These are phyloP conservation scores for Coemansia furcata DNA, from an alignment of 192 early-diverging fungal genomes.

Conservation along the genomic window DNA sequence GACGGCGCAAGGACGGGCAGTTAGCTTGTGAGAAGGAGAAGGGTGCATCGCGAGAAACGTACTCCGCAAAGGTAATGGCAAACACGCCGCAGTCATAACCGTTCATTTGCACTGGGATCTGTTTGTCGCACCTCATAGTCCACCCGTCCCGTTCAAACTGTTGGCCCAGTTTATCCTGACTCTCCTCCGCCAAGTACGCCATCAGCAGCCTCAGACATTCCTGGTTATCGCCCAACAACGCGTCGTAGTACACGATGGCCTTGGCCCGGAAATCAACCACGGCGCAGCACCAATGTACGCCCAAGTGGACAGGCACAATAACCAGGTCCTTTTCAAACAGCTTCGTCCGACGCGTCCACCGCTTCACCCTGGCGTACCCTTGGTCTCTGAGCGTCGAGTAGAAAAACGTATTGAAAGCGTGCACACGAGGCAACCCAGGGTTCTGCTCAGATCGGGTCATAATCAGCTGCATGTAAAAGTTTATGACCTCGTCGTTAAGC, in stretches of 20 bases:
- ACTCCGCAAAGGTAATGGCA: constrained; percentile 84
- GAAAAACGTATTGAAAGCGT: constrained; percentile 93
- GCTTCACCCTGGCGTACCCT: constrained; percentile 70
- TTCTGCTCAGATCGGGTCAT: constrained; percentile 60
- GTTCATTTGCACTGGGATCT: constrained; percentile 82
- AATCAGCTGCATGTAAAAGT: constrained; percentile 85
- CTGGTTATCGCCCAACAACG: constrained; percentile 65
- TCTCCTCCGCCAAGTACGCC: constrained; percentile 70
- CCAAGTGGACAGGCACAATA: constrained; percentile 81
- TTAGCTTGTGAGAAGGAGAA: constrained; percentile 73
- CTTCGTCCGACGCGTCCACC: constrained; percentile 76
- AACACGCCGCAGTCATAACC: constrained; percentile 96
- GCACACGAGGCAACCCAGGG: constrained; percentile 60
- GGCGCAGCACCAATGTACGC: constrained; percentile 72
- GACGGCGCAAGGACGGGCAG: constrained; percentile 68
- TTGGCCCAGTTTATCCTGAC: constrained; percentile 66
- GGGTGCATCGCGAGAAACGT: constrained; percentile 53
- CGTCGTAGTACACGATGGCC: constrained; percentile 79
- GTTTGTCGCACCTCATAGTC: constrained; percentile 62
- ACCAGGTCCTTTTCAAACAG: constrained; percentile 74
- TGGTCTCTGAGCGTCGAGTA: constrained; percentile 65
- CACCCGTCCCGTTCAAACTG: constrained; percentile 66
- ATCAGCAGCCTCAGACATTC: constrained; percentile 52
- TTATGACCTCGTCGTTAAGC: constrained; percentile 98
- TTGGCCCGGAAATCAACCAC: constrained; percentile 62